Percentiles rank a stretch among this genome's conserved stretches.
phyloP scores from a whole-genome alignment of 2,329 filamentous ascomycete genomes.

The Beauveria sp. region DNA sequence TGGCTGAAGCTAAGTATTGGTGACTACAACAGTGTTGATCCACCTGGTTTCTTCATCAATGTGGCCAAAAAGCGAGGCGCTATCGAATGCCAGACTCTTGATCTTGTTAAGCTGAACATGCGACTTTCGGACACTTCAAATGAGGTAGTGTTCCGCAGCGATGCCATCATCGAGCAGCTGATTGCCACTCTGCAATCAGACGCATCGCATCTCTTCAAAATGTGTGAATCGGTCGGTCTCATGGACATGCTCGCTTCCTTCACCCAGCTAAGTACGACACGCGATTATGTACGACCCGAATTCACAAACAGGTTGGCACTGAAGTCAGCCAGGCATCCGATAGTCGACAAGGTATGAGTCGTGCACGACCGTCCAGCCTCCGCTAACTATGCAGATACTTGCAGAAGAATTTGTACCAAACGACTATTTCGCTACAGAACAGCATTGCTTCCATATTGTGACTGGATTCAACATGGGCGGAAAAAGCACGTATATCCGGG shows the following conservation, averaged over 20 bases:
- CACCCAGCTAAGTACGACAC: conserved; percentile 60
- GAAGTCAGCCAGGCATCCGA: conserved; percentile 68
- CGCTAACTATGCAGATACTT: conserved; percentile 40
- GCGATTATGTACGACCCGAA: conserved; percentile 56
- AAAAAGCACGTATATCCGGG: conserved; percentile 90
- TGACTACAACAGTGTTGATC: conserved; percentile 51
- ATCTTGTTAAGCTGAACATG: conserved; percentile 72
- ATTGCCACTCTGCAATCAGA: conserved; percentile 64
- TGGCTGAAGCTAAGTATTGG: conserved; percentile 60
- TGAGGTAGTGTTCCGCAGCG: conserved; percentile 77
- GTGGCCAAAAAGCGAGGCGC: conserved; percentile 61
- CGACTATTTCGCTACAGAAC: conserved; percentile 75
- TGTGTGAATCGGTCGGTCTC: conserved; percentile 79
- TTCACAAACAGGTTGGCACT: conserved; percentile 63
- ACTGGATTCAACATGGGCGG: conserved; percentile 98
- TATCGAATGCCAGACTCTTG: conserved; percentile 81
- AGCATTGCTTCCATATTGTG: conserved; percentile 82
- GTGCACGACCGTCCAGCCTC: neutral
- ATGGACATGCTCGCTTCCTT: conserved; percentile 81
- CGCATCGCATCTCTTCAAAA: conserved; percentile 67
- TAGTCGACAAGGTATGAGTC: conserved; percentile 56
- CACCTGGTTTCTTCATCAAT: conserved; percentile 73
- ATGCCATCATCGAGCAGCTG: conserved; percentile 65
- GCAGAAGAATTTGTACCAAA: conserved; percentile 71
- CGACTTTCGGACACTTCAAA: conserved; percentile 74